Conservation (phyloP, 768 basidiomycete species). For the Boletus rex-veris region DNA sequence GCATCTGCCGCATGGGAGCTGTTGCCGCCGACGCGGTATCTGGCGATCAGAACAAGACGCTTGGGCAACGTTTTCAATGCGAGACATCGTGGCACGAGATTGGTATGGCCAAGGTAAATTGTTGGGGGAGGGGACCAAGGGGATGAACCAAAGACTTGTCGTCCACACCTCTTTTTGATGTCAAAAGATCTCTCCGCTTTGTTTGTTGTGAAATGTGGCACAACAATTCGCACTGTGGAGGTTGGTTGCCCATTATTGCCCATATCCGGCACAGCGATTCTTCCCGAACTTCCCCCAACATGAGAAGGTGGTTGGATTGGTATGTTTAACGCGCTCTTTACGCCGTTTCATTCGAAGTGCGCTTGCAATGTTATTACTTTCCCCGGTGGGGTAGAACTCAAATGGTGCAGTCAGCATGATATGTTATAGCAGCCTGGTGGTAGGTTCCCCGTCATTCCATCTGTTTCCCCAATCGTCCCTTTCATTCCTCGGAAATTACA, state of each 20-base stretch:
- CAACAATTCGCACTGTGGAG: slow-evolving; percentile 17
- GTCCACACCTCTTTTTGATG: slow-evolving; percentile 22
- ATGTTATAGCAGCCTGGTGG: slow-evolving; percentile 4
- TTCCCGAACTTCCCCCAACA: slow-evolving; percentile 19
- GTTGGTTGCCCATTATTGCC: slow-evolving; percentile 18
- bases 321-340: slow-evolving; percentile 22
- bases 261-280: slow-evolving; percentile 15
- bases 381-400: slow-evolving; percentile 8
- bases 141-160: slow-evolving; percentile 4
- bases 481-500: slow-evolving; percentile 32
- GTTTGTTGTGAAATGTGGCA: slow-evolving; percentile 33
- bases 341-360: slow-evolving; percentile 23
- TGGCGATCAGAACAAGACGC: slow-evolving; percentile 8
- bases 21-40: slow-evolving; percentile 7
- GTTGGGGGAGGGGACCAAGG: slow-evolving; percentile 1
- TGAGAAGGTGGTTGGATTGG: slow-evolving; percentile 18
- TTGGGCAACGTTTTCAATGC: slow-evolving; percentile 7
- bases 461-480: slow-evolving; percentile 2
- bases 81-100: slow-evolving; percentile 17
- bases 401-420: slow-evolving; percentile 6
- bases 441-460: slow-evolving; percentile 15
- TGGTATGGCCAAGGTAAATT: slow-evolving; percentile 11
- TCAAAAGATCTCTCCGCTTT: slow-evolving; percentile 19
- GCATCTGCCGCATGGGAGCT: slow-evolving; percentile 29
- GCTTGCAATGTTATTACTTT: slow-evolving; percentile 11